Evolutionary conservation across 768 basidiomycete genomes (phyloP).

Genomic region (Exidia glandulosa): DNA sequence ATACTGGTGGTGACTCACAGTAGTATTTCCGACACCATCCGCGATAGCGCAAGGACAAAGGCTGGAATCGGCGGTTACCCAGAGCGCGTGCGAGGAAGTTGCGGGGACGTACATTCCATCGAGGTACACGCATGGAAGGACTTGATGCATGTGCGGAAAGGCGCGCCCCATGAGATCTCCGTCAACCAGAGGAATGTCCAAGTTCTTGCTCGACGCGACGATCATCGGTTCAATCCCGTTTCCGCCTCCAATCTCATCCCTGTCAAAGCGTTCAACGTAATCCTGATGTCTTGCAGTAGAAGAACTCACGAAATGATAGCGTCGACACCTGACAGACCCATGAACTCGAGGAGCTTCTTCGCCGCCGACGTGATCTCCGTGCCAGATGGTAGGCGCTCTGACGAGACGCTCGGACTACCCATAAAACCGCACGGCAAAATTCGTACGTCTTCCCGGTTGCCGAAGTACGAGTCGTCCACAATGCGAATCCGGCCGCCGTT

Average conservation of each 20-base stretch:
- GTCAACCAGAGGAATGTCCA: constrained; percentile 2
- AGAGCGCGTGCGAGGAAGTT: too few relatives aligned
- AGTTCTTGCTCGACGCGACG: constrained; percentile 6
- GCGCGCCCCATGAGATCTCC: constrained; percentile 34
- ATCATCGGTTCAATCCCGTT: constrained; percentile 26
- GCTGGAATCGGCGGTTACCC: too few relatives aligned
- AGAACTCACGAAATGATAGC: constrained; percentile 14
- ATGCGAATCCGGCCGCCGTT: constrained; percentile 35
- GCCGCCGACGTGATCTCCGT: constrained; percentile 8
- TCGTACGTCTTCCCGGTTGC: constrained; percentile 13
- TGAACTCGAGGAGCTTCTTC: constrained; percentile 11
- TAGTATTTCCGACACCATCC: constrained; percentile 25
- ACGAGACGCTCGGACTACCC: constrained; percentile 30
- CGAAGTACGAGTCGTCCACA: constrained; percentile 32
- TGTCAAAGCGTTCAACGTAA: neutral
- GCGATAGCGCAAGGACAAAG: constrained; percentile 24
- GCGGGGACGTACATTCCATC: constrained; percentile 15
- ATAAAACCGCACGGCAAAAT: constrained; percentile 19
- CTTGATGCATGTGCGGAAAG: constrained; percentile 17
- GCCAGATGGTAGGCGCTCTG: constrained; percentile 15
- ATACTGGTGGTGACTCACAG: constrained; percentile 13
- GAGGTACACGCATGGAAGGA: constrained; percentile 8
- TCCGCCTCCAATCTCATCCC: constrained; percentile 31
- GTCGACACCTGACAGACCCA: constrained; percentile 11
- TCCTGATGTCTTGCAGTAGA: neutral